These are phyloP conservation scores for Blastobotrys persicus DNA, from an alignment of 1,139 yeast species.

Conservation along the genomic window DNA sequence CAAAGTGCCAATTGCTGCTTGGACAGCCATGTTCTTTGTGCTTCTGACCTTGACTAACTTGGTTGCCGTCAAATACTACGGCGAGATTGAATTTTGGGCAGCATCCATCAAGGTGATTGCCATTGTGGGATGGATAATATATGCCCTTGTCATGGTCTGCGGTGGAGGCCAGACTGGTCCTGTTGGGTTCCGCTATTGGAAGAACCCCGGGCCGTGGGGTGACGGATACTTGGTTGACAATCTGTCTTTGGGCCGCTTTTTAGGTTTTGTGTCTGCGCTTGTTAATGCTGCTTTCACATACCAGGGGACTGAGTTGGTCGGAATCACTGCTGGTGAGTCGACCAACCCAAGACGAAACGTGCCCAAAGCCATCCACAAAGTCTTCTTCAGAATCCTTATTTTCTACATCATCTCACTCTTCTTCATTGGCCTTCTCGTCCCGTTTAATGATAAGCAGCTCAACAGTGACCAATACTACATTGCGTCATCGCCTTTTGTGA, in stretches of 20 bases:
- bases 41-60: constrained; percentile 46
- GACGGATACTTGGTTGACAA: constrained; percentile 49
- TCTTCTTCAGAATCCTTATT: constrained; percentile 70
- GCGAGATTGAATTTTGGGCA: constrained; percentile 68
- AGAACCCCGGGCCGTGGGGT: constrained; percentile 57
- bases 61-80: constrained; percentile 62
- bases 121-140: constrained; percentile 66
- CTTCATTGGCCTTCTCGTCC: constrained; percentile 71
- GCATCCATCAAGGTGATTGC: constrained; percentile 67
- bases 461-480: constrained; percentile 49
- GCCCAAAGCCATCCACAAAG: constrained; percentile 73
- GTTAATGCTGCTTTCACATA: constrained; percentile 73
- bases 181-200: constrained; percentile 75
- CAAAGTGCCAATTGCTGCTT: constrained; percentile 67
- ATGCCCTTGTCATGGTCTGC: constrained; percentile 66
- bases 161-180: constrained; percentile 72
- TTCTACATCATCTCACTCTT: constrained; percentile 67
- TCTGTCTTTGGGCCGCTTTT: constrained; percentile 53
- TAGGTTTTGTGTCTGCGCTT: constrained; percentile 59
- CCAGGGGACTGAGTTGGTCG: constrained; percentile 73
- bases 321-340: constrained; percentile 76
- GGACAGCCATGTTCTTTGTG: constrained; percentile 72
- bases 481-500: constrained; percentile 75
- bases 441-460: constrained; percentile 61
- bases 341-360: constrained; percentile 70